Evolutionary conservation across 2,329 filamentous ascomycete genomes (phyloP), one percentile per base, ranked within the genome.

Genomic region (Mycosphaerella sp.): DNA sequence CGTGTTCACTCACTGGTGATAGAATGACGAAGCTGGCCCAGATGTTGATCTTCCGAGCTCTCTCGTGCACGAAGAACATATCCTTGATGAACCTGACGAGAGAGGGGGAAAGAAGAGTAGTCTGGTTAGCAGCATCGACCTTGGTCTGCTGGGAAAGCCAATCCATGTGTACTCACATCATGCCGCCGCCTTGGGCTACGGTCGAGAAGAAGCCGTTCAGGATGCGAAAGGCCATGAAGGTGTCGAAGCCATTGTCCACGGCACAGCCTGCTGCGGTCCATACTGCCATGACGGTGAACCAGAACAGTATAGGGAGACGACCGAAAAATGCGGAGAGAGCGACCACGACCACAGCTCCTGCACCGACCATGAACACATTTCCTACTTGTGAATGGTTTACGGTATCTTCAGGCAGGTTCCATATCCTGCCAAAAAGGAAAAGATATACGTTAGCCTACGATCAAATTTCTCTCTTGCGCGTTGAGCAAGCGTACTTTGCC

Each of bases 231-330:
- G 72, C 72, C 65, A 73, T 69, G 59, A 72, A 75, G 0, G 65
- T 66, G 23, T 72, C 63, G 53, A 74, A 74, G 1, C 54, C 65
- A 3, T 62, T 61, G 1, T 73, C 67, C 8, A 60, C 70, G 6
- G 71, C 69, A 48, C 67, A 73, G 66, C 73, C 72, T n/a, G 69
- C 65, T 3, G 70, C 67, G 0, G 72, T 75, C 9, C 64, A 67
- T 1, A 72, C 53, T 3, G 70, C 70, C 3, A 70, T 49, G 3
- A 73, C 45, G 11, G 67, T 61, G 50, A 71, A 75, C 60, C 66
- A 71, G 61, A 75, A 73, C 10, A 76, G 65, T 3, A 76, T 68
- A 0, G 74, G 74, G 5, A 72, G 66, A 23, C 74, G 73, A 4
- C 74, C 75, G 55, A 74, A 74, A 57, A 73, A 76, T 10, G 69